phyloP scores from a whole-genome alignment of 805 yeast species.

The Saccharomycopsis sp. region DNA sequence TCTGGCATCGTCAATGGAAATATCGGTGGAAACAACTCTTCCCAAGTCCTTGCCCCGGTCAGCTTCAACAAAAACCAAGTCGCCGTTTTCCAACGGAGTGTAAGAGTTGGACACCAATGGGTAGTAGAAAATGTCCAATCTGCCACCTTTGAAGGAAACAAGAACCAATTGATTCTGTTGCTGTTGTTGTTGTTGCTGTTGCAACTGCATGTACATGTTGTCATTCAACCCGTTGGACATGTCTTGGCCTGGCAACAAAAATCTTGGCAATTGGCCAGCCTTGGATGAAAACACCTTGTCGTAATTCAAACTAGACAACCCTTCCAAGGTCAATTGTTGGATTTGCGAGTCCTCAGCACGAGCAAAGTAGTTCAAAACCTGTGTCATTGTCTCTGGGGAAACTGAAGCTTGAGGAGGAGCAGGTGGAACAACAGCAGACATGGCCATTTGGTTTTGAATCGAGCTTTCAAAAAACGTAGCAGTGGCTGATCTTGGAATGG shows the following conservation, averaged over 20 bases:
- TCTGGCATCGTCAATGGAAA: constrained; percentile 59
- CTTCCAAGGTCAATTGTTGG: constrained; percentile 15
- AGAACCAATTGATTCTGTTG: constrained; percentile 36
- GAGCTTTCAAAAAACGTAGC: neutral
- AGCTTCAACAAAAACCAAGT: constrained; percentile 74
- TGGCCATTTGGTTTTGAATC: constrained; percentile 15
- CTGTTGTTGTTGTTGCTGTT: constrained; percentile 12
- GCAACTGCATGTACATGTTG: neutral
- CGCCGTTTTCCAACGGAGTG: constrained; percentile 38
- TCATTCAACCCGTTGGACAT: neutral
- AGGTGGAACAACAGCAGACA: no score
- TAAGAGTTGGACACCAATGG: constrained; percentile 33
- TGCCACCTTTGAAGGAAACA: constrained; percentile 70
- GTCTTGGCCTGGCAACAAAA: constrained; percentile 17
- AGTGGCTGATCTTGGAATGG: constrained; percentile 5
- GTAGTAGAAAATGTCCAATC: constrained; percentile 64
- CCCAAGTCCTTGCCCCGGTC: constrained; percentile 78
- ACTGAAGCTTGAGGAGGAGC: constrained; percentile 1
- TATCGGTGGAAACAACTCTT: constrained; percentile 46
- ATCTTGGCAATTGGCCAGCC: constrained; percentile 19
- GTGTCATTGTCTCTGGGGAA: neutral
- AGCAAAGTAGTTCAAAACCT: constrained; percentile 14
- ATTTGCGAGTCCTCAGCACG: constrained; percentile 9
- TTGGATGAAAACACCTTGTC: constrained; percentile 23
- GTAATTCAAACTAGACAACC: constrained; percentile 21